Base-by-base conservation (phyloP, 2,329 filamentous ascomycete genomes). In the Colletotrichum sp. region DNA sequence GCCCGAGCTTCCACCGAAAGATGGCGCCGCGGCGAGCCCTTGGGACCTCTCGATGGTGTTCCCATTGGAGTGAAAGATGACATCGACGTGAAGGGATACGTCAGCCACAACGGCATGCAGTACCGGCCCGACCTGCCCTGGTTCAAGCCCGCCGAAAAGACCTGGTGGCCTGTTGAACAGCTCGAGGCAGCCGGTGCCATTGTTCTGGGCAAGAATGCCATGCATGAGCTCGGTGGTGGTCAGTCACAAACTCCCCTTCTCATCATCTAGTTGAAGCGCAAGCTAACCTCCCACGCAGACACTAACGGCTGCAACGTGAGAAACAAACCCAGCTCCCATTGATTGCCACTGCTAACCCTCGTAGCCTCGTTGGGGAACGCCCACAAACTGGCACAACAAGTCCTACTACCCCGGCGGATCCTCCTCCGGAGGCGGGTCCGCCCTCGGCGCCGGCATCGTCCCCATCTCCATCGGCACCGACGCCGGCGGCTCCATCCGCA, bases 41-140 rank as follows among this genome's bases (percentile, higher is more conserved):
- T 95, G 18, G 89, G 95, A 14, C 86, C 95, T 7, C 86, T 98
- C 9, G 96, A 98, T 80, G 96, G 96, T 14, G 92, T 98, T 1
- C 96, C 95, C 0, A 90, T 98, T 65, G 94, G 93, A 0, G 91
- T 97, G 79, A 98, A 98, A 85, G 95, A 98, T 81, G 95, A 98
- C 81, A 89, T 93, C 18, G 89, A 93, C 78, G 87, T 96, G 36
- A 88, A 91, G 78, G 95, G 94, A 16, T 96, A 95, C 82, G 89
- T 91, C 67, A 91, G 89, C 77, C 93, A 92, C 69, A 85, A 90
- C 64, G 95, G 94, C 26, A 92, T 93, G 80, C 89, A 86, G 77
- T 87, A 92, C 61, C 89, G 93, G 78, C 89, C 90, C 73, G 90
- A 87, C 3, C 81, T 87, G 52, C 83, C 85, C 4, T 87, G 84